Percentiles rank a stretch among this genome's conserved stretches.
Conservation (phyloP, 192 early-diverging fungal genomes). For the Podila horticola region DNA sequence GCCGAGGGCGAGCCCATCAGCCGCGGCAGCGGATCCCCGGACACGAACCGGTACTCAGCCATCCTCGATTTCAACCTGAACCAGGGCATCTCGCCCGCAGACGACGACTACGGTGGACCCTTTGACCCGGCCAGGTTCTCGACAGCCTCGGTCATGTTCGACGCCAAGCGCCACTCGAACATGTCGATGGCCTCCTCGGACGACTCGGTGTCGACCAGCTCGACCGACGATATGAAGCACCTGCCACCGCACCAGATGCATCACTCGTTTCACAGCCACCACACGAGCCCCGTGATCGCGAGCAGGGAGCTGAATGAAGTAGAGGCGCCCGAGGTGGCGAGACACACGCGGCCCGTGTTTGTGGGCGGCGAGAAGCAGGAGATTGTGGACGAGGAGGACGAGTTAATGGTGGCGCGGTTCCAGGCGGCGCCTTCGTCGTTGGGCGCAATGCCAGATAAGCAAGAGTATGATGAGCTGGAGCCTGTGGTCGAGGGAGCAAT, state of each 20-base stretch:
- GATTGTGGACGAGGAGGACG: slow-evolving; percentile 31
- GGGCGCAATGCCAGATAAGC: background rate
- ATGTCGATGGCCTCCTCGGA: slow-evolving; percentile 23
- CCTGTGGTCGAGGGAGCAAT: background rate
- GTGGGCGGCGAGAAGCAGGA: slow-evolving; percentile 40
- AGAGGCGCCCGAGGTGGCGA: background rate
- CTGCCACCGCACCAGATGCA: slow-evolving; percentile 38
- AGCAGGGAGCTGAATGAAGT: slow-evolving; percentile 4
- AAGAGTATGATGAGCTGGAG: slow-evolving; percentile 1
- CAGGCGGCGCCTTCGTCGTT: background rate
- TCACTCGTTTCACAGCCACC: slow-evolving; percentile 44
- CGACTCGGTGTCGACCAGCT: slow-evolving; percentile 19
- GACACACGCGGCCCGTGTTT: background rate
- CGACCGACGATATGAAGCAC: slow-evolving; percentile 31
- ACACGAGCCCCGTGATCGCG: background rate
- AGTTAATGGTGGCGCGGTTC: background rate
- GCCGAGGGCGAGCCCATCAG: slow-evolving; percentile 29
- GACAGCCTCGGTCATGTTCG: slow-evolving; percentile 36
- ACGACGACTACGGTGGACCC: slow-evolving; percentile 6
- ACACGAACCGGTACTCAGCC: slow-evolving; percentile 38
- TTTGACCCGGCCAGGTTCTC: slow-evolving; percentile 37
- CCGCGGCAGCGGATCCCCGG: background rate
- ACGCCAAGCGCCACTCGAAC: slow-evolving; percentile 37
- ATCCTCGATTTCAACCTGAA: slow-evolving; percentile 29
- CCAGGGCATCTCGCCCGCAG: slow-evolving; percentile 20